These are phyloP conservation scores for Boletus subparvulus DNA, from an alignment of 768 basidiomycete species.

Conservation along the genomic window DNA sequence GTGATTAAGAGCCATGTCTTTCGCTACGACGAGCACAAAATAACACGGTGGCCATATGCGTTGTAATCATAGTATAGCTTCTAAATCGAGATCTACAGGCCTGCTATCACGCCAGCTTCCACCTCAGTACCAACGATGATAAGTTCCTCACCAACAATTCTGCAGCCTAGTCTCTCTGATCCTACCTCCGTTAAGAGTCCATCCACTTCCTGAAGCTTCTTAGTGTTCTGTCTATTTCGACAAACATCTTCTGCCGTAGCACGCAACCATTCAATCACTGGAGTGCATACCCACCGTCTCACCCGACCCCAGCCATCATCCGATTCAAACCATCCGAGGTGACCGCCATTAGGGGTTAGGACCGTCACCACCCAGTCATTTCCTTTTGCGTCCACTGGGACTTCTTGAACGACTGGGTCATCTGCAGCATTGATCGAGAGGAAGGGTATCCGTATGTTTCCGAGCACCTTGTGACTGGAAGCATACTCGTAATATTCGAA, in stretches of 20 bases:
- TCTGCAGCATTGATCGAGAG: constrained; percentile 74
- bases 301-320: constrained; percentile 35
- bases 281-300: constrained; percentile 64
- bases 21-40: neutral
- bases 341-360: constrained; percentile 66
- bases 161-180: constrained; percentile 55
- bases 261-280: constrained; percentile 71
- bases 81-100: constrained; percentile 44
- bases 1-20: constrained; percentile 54
- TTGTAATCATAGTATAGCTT: constrained; percentile 11
- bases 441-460: constrained; percentile 66
- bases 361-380: constrained; percentile 59
- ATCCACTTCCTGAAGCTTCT: constrained; percentile 46
- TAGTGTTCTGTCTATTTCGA: constrained; percentile 32
- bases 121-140: constrained; percentile 53
- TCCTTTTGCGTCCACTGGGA: constrained; percentile 56
- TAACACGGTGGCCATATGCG: constrained; percentile 6
- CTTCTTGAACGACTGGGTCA: constrained; percentile 69
- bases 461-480: constrained; percentile 61
- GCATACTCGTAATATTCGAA: constrained; percentile 49
- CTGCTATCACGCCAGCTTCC: constrained; percentile 57
- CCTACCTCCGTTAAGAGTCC: constrained; percentile 65
- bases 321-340: constrained; percentile 81
- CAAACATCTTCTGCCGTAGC: constrained; percentile 55
- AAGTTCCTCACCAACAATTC: constrained; percentile 52